Evolutionary conservation across 148 eudicot genomes (phyloP).

Genomic region (Mesembryanthemum crystallinum): DNA sequence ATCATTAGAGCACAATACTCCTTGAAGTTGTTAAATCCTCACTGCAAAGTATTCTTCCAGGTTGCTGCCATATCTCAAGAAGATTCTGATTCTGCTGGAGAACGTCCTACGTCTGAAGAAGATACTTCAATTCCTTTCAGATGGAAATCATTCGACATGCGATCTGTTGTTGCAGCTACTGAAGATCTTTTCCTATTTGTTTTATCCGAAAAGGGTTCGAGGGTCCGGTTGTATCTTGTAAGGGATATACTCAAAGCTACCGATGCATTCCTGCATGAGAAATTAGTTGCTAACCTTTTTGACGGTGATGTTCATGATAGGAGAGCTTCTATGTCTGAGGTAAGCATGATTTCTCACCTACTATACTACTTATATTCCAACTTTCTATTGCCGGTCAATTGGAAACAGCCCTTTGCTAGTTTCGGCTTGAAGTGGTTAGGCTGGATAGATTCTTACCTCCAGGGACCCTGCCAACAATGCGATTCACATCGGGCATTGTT

Average conservation of each 20-base stretch:
- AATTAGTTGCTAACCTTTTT: constrained; percentile 35
- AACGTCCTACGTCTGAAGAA: constrained; percentile 30
- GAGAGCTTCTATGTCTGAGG: constrained; percentile 50
- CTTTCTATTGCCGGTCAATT: no score
- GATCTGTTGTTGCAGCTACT: constrained; percentile 82
- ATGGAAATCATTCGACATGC: constrained; percentile 84
- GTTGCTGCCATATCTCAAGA: constrained; percentile 87
- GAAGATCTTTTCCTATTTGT: constrained; percentile 86
- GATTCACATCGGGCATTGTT: no score
- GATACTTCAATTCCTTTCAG: constrained; percentile 45
- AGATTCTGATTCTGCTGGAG: constrained; percentile 50
- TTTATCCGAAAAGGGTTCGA: constrained; percentile 72
- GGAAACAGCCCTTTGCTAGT: no score
- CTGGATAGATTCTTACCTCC: no score
- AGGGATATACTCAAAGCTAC: constrained; percentile 77
- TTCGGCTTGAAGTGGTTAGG: no score
- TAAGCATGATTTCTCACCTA: constrained; percentile 18
- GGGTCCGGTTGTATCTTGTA: constrained; percentile 72
- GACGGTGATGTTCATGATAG: constrained; percentile 28
- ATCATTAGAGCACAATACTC: not conserved
- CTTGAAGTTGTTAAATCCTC: constrained; percentile 5
- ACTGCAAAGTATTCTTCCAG: constrained; percentile 40
- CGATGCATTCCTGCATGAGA: constrained; percentile 66
- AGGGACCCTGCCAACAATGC: no score
- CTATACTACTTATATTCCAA: no score